Evolutionary conservation across 2,329 filamentous ascomycete genomes (phyloP).

Genomic region (Rhynchosporium agropyri): DNA sequence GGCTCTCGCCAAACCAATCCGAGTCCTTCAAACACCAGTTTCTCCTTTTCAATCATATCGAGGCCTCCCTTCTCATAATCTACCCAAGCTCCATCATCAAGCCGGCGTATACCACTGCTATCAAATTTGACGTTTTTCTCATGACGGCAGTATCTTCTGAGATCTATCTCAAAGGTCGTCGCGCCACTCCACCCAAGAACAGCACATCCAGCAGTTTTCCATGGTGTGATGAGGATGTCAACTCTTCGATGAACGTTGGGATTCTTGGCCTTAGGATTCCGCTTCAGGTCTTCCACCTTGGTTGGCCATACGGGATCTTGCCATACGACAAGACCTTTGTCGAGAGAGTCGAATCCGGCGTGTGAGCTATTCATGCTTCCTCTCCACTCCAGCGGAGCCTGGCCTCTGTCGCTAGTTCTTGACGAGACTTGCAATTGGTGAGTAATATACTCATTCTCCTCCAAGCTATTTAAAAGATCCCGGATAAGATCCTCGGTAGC

Average conservation of each 20-base stretch:
- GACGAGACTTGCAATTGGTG: conserved; percentile 76
- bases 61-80: conserved; percentile 67
- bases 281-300: conserved; percentile 41
- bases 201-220: conserved; percentile 86
- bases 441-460: conserved; percentile 71
- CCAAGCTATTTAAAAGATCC: conserved; percentile 71
- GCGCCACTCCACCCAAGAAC: conserved; percentile 87
- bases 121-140: conserved; percentile 82
- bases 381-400: conserved; percentile 59
- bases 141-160: conserved; percentile 77
- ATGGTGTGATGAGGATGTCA: conserved; percentile 88
- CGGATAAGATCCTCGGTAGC: conserved; percentile 72
- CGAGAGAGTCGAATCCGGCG: conserved; percentile 80
- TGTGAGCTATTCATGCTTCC: conserved; percentile 46
- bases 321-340: conserved; percentile 94
- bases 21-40: conserved; percentile 76
- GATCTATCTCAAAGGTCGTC: conserved; percentile 86
- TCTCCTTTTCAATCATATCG: conserved; percentile 72
- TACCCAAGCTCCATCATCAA: conserved; percentile 67
- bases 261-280: conserved; percentile 53
- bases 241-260: conserved; percentile 80
- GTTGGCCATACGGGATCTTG: conserved; percentile 63
- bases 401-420: conserved; percentile 71
- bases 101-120: conserved; percentile 78
- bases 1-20: conserved; percentile 69